Conservation (phyloP, 1,139 yeast species). For the Candida anutae region DNA sequence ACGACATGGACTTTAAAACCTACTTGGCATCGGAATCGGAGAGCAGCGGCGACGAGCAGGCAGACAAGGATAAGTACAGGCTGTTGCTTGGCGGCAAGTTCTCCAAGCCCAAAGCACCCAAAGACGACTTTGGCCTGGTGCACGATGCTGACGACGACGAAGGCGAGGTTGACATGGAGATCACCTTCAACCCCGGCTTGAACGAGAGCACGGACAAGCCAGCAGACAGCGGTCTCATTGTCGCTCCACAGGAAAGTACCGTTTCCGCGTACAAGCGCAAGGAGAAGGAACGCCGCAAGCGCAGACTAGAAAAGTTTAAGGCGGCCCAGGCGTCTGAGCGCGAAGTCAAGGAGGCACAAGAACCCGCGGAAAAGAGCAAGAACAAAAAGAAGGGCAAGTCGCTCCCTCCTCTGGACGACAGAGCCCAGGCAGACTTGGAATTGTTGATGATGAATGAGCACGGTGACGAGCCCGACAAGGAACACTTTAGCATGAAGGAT, state of each 20-base stretch:
- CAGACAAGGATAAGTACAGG: conserved; percentile 47
- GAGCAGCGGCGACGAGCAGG: conserved; percentile 30
- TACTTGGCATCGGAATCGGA: conserved; percentile 89
- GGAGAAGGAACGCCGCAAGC: conserved; percentile 86
- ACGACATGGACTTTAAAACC: conserved; percentile 94
- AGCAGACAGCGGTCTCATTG: conserved; percentile 14
- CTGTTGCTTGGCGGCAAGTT: conserved; percentile 47
- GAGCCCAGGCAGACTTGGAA: conserved; percentile 65
- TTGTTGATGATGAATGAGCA: conserved; percentile 65
- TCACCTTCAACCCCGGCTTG: conserved; percentile 89
- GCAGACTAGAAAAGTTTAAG: conserved; percentile 68
- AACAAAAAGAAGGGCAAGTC: conserved; percentile 14
- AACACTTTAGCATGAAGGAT: conserved; percentile 78
- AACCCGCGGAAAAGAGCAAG: conserved; percentile 6
- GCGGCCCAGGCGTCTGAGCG: conserved; percentile 42
- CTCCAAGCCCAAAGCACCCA: conserved; percentile 22
- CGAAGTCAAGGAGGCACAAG: conserved; percentile 20
- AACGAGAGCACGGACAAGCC: conserved; percentile 22
- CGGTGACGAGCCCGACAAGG: conserved; percentile 33
- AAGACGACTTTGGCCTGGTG: conserved; percentile 10
- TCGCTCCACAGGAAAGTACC: conserved; percentile 57
- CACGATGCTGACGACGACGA: conserved; percentile 33
- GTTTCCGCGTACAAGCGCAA: conserved; percentile 78
- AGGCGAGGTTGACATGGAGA: conserved; percentile 85
- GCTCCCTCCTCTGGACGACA: conserved; percentile 21